Evolutionary conservation across 495 filamentous ascomycete species (phyloP).

Genomic region (Tuber brumale): DNA sequence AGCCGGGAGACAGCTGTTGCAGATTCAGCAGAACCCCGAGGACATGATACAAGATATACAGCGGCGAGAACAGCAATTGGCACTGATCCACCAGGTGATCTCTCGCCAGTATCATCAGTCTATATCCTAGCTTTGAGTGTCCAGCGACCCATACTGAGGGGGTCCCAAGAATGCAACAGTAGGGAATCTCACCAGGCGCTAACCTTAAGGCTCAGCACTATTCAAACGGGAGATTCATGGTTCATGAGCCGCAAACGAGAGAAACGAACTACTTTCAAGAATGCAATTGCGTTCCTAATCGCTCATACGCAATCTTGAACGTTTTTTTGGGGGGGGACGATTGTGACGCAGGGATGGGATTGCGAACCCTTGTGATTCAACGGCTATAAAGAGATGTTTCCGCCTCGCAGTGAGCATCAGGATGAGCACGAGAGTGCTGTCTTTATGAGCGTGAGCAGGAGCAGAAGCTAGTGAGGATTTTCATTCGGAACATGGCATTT

Average conservation of each 20-base stretch:
- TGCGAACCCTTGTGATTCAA: neutral
- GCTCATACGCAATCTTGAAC: neutral
- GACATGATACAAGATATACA: too few species aligned
- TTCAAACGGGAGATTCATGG: too few species aligned
- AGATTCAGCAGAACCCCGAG: constrained; percentile 2
- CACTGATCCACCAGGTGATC: constrained; percentile 9
- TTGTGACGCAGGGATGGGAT: neutral
- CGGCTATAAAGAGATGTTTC: neutral
- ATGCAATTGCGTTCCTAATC: neutral
- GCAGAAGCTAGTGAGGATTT: too few species aligned
- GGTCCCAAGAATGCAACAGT: constrained; percentile 12
- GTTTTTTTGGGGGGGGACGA: neutral
- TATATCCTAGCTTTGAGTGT: constrained; percentile 13
- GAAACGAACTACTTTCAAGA: neutral
- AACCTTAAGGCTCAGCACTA: neutral
- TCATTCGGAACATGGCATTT: too few species aligned
- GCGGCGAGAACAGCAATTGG: neutral
- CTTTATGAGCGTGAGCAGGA: too few species aligned
- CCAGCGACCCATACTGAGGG: constrained; percentile 16
- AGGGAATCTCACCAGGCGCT: neutral
- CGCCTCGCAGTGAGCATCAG: neutral
- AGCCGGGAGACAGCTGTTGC: neutral
- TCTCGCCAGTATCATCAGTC: constrained; percentile 10
- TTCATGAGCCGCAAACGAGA: too few species aligned
- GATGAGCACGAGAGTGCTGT: too few species aligned